These are phyloP conservation scores for Exsudoporus floridanus DNA, from an alignment of 1,284 basidiomycete species.

Conservation along the genomic window DNA sequence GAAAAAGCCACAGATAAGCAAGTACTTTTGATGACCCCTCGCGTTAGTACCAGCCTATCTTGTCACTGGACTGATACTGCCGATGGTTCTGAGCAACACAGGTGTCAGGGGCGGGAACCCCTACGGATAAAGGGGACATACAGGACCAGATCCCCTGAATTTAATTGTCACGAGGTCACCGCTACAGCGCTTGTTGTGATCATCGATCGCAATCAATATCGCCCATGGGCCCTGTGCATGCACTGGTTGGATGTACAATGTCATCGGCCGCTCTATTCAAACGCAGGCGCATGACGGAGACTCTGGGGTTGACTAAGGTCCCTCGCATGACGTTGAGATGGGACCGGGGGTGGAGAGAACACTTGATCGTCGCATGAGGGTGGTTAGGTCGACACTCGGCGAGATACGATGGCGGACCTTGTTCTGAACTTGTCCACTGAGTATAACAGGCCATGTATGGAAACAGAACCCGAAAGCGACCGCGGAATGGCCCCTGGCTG, in stretches of 20 bases:
- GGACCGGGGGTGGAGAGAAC: no score
- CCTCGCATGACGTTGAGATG: no score
- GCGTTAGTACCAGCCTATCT: background rate
- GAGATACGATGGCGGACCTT: background rate
- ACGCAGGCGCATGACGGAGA: background rate
- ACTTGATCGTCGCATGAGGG: no score
- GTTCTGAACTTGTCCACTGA: background rate
- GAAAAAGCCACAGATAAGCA: background rate
- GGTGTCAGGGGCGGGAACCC: background rate
- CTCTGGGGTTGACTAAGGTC: no score
- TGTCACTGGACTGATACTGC: background rate
- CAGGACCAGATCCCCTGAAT: background rate
- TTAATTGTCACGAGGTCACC: background rate
- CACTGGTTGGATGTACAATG: background rate
- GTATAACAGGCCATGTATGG: background rate
- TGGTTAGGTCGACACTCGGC: no score
- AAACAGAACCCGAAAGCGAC: background rate
- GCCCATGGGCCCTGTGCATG: background rate
- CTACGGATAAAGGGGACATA: background rate
- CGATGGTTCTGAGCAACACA: background rate
- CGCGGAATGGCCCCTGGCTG: background rate
- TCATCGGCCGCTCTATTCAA: background rate
- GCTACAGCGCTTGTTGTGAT: background rate
- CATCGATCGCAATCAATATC: background rate
- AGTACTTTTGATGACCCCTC: background rate